Evolutionary conservation across 257 asterid species (phyloP).

Genomic region (Nemophila menziesii): DNA sequence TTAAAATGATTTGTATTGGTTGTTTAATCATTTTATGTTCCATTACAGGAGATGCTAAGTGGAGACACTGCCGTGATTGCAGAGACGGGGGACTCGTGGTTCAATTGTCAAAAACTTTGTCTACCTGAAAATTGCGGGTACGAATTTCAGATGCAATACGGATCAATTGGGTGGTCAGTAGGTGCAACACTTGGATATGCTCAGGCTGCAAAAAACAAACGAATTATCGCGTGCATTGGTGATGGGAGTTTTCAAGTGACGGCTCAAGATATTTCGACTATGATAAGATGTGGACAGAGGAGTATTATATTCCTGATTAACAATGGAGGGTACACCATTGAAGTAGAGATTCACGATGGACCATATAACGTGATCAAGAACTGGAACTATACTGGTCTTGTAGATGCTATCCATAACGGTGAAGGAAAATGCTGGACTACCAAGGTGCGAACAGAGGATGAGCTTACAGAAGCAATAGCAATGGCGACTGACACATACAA

Average conservation of each 20-base stretch:
- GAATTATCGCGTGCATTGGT: constrained; percentile 72
- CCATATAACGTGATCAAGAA: constrained; percentile 86
- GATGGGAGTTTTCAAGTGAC: constrained; percentile 92
- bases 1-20: too few relatives aligned
- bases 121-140: constrained; percentile 67
- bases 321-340: constrained; percentile 75
- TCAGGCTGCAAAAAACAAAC: constrained; percentile 53
- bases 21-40: too few relatives aligned
- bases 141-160: constrained; percentile 81
- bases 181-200: constrained; percentile 89
- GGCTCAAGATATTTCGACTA: constrained; percentile 65
- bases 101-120: constrained; percentile 67
- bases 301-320: constrained; percentile 67
- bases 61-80: constrained; percentile 61
- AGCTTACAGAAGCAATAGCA: constrained; percentile 31
- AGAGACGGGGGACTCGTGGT: constrained; percentile 89
- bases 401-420: constrained; percentile 66
- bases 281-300: constrained; percentile 52
- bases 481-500: constrained; percentile 19
- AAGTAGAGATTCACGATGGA: constrained; percentile 77
- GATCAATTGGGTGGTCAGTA: constrained; percentile 87
- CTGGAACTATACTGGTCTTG: constrained; percentile 70
- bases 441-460: constrained; percentile 53
- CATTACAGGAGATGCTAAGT: constrained; percentile 56
- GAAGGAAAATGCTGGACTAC: constrained; percentile 89